A percentile compares a stretch with the other conserved stretches of the same genome.
Evolutionary conservation across 768 basidiomycete species (phyloP).

Genomic region (Suillus occidentalis): DNA sequence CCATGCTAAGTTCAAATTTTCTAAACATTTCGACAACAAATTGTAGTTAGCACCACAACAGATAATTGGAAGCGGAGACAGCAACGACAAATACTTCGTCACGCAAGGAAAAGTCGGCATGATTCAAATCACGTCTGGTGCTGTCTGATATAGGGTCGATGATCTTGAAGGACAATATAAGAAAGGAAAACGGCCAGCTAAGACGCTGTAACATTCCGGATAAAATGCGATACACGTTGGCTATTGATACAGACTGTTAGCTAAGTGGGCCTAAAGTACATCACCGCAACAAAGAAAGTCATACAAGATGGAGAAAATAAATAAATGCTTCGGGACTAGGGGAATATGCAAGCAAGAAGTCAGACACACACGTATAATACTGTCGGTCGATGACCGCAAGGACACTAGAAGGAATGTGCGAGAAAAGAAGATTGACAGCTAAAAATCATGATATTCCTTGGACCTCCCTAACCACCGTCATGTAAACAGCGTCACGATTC

Average conservation of each 20-base stretch:
- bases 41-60: not conserved
- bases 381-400: not conserved
- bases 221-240: not conserved
- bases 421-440: not conserved
- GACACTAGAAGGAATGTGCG: not conserved
- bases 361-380: not conserved
- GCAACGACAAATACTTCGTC: not conserved
- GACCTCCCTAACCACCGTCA: conserved; percentile 46
- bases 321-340: not conserved
- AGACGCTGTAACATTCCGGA: not conserved
- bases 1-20: not conserved
- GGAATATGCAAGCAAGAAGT: not conserved
- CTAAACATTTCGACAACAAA: not conserved
- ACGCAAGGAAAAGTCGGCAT: not conserved
- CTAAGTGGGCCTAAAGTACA: not conserved
- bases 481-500: conserved; percentile 36
- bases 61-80: not conserved
- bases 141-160: not conserved
- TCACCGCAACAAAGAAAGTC: not conserved
- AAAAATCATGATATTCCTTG: conserved; percentile 1
- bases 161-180: not conserved
- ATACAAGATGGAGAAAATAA: not conserved
- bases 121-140: not conserved
- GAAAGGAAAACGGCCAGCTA: not conserved
- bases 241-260: not conserved